A percentile compares a stretch with the other conserved stretches of the same genome.
These are phyloP conservation scores for Striga asiatica DNA, from an alignment of 257 asterid genomes.

Conservation along the genomic window DNA sequence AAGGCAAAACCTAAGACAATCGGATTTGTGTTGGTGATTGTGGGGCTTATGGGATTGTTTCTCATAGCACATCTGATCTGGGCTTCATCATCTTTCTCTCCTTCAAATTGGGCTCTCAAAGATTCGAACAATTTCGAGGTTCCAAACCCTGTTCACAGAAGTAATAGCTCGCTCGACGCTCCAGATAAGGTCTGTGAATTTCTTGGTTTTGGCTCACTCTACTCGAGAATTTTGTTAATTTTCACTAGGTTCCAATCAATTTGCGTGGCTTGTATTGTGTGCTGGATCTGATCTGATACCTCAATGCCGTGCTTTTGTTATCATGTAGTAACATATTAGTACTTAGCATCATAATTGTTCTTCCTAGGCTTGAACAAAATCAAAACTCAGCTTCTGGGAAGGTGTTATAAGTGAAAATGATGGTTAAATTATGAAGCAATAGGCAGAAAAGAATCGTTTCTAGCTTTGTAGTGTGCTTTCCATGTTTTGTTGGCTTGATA, in stretches of 20 bases:
- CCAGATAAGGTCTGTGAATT: constrained; percentile 24
- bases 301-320: no score
- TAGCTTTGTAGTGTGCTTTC: background rate
- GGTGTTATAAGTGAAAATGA: no score
- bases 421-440: no score
- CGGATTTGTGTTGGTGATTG: constrained; percentile 39
- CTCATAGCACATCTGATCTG: constrained; percentile 67
- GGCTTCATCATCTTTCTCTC: constrained; percentile 51
- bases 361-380: no score
- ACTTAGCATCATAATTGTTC: no score
- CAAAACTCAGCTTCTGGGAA: background rate
- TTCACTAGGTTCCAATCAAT: no score
- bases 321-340: no score
- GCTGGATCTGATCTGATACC: no score
- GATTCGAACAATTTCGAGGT: constrained; percentile 19
- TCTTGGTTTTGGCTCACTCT: background rate
- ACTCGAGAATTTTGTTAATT: no score
- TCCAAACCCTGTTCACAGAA: constrained; percentile 13
- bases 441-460: no score
- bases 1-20: constrained; percentile 35
- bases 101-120: constrained; percentile 24
- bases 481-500: background rate
- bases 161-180: background rate
- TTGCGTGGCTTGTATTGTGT: no score
- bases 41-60: constrained; percentile 48